Evolutionary conservation across 495 filamentous ascomycete species (phyloP), one percentile per base, ranked within the genome.

Genomic region (Penicillium odoratum): DNA sequence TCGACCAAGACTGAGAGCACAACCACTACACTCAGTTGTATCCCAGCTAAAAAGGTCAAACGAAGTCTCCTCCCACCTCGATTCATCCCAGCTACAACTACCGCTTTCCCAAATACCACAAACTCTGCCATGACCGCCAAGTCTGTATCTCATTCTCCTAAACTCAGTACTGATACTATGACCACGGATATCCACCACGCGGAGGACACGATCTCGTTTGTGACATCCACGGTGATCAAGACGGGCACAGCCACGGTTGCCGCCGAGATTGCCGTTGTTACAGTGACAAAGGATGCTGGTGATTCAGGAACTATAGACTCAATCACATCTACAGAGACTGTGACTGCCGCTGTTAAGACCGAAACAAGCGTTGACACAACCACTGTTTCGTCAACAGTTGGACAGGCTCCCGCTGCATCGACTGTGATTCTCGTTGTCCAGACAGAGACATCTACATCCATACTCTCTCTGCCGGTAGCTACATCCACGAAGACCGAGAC

Each of bases 401-500:
- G 47, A 25, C 36, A 29, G 15, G 38, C 38, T 40, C 38, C 38
- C 38, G 38, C 38, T 40, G 13, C 38, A 13, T 40, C 38, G 0
- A 15, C 38, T n/a, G 47, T 55, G 7, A 33, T 34, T 7, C 48
- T 34, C 5, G 51, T 21, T 16, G 55, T 48, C 7, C 11, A 33
- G 7, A 60, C 58, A 4, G 5, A 46, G 28, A 16, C 42, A 1
- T 5, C 30, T 8, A 42, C 33, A 7, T 30, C 40, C 2, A 51
- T 40, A 7, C 44, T 47, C 4, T 7, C 31, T 4, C 10, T 47
- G 29, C 31, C 47, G 6, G 34, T 25, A 10, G 7, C 13, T 3
- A 56, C 47, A 11, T 40, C 38, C 8, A 55, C 58, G 0, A 45
- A 55, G 47, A 31, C 45, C 6, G 38, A 21, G 15, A 60, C 58